Conservation (phyloP, 805 yeast genomes). For the Nakazawaea siamensis region DNA sequence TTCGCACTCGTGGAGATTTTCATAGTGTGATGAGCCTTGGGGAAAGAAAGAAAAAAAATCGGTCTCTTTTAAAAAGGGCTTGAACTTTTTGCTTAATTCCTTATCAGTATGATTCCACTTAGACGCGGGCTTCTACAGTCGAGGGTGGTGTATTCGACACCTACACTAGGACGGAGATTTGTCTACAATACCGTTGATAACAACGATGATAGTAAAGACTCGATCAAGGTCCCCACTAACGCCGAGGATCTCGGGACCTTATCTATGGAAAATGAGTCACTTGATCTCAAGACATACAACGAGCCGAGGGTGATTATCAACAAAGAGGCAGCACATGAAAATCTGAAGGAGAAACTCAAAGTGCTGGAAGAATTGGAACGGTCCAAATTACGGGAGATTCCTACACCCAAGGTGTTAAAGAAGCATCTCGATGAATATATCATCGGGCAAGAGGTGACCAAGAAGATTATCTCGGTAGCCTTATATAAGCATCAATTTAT, state of each 20-base stretch:
- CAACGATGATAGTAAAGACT: slow-evolving; percentile 11
- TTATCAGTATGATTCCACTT: too few species aligned
- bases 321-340: background rate
- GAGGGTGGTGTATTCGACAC: too few species aligned
- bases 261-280: background rate
- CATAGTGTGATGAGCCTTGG: too few species aligned
- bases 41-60: too few species aligned
- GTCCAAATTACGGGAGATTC: slow-evolving; percentile 20
- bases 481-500: slow-evolving; percentile 44
- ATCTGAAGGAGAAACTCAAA: background rate
- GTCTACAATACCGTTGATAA: slow-evolving; percentile 11
- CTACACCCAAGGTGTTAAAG: slow-evolving; percentile 40
- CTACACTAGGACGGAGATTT: background rate
- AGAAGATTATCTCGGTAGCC: slow-evolving; percentile 52
- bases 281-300: background rate
- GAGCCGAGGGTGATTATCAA: too few species aligned
- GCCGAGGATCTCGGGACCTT: background rate
- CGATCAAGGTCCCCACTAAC: slow-evolving; percentile 5
- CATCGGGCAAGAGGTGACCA: slow-evolving; percentile 48
- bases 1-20: too few species aligned
- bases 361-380: slow-evolving; percentile 5
- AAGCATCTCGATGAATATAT: slow-evolving; percentile 40
- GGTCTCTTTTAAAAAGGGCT: too few species aligned
- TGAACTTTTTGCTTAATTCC: too few species aligned
- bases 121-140: too few species aligned